Base-by-base conservation (phyloP, 2,329 filamentous ascomycete species). In the Exophiala alcalophila region DNA sequence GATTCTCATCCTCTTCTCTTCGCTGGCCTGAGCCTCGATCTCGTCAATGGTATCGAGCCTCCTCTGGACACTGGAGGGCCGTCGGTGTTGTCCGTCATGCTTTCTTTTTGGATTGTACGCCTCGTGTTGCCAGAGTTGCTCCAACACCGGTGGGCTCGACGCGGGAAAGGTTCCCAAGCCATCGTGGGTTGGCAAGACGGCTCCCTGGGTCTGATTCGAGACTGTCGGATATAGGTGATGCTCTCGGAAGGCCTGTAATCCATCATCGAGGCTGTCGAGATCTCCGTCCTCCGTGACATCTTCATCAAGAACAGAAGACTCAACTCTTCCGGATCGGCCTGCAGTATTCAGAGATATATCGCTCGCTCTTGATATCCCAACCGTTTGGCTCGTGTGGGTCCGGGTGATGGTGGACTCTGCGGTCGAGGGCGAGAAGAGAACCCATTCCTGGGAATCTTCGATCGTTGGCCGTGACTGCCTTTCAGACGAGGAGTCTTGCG, bases 251-350 rank as follows among this genome's bases (percentile, higher is more conserved):
- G 89, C 90, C 52, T 90, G 84, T 1, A 97, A 73, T 40, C 94
- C 90, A 60, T 91, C 90, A 62, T 97, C 91, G 27, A 97, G 74
- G 61, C 89, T 95, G 63, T 98, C 92, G 30, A 97, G 73, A 62
- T 97, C 91, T 49, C 87, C 84, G 20, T 86, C 84, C 19, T 68
- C 64, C 42, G 66, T 67, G 2, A 65, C 65, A 5, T 71, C 70
- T 4, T 75, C 70, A 44, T 74, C 71, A 26, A 73, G 67, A 15
- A 65, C 50, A 46, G 65, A 54, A 33, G 72, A 69, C 28, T 68
- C 68, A 41, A 75, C 70, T 12, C 65, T 66, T 32, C 71, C 72
- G 18, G 83, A 86, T 49, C 76, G 77, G 4, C 80, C 78, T 28
- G 77, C 74, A 1, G 83, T 85, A 47, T 84, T 78, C 20, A 92